These are phyloP conservation scores for Myochromella boudieri DNA, from an alignment of 768 basidiomycete genomes.

Conservation along the genomic window DNA sequence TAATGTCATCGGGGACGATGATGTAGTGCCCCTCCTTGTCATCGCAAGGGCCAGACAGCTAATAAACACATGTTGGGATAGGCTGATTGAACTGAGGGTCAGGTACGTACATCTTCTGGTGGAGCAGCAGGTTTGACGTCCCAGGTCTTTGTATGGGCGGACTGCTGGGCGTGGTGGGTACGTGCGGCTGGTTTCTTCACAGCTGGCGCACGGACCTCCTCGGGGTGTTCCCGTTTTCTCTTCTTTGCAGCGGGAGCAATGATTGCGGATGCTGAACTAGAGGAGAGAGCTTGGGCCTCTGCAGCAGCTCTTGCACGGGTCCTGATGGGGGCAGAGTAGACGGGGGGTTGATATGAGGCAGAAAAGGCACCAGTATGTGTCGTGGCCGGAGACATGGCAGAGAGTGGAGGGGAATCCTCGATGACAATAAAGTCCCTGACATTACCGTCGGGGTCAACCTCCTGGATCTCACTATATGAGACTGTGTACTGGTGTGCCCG, in stretches of 20 bases:
- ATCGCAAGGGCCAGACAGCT: constrained; percentile 67
- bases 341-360: constrained; percentile 76
- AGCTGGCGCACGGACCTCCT: constrained; percentile 67
- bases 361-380: constrained; percentile 73
- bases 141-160: constrained; percentile 62
- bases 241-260: constrained; percentile 79
- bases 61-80: constrained; percentile 24
- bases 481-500: constrained; percentile 78
- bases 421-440: constrained; percentile 89
- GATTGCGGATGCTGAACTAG: constrained; percentile 62
- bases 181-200: constrained; percentile 59
- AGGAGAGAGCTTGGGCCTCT: constrained; percentile 77
- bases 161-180: constrained; percentile 49
- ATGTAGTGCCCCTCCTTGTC: constrained; percentile 99
- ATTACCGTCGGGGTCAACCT: constrained; percentile 76
- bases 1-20: constrained; percentile 87
- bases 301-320: constrained; percentile 86
- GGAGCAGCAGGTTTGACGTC: constrained; percentile 63
- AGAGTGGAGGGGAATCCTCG: constrained; percentile 87
- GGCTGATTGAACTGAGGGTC: constrained; percentile 19
- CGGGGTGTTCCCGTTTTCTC: constrained; percentile 75
- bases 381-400: constrained; percentile 69
- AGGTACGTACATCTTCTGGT: constrained; percentile 63
- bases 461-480: constrained; percentile 86
- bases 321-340: constrained; percentile 73